Base-by-base conservation (phyloP, 2,329 filamentous ascomycete genomes). In the Aphanocladium album region DNA sequence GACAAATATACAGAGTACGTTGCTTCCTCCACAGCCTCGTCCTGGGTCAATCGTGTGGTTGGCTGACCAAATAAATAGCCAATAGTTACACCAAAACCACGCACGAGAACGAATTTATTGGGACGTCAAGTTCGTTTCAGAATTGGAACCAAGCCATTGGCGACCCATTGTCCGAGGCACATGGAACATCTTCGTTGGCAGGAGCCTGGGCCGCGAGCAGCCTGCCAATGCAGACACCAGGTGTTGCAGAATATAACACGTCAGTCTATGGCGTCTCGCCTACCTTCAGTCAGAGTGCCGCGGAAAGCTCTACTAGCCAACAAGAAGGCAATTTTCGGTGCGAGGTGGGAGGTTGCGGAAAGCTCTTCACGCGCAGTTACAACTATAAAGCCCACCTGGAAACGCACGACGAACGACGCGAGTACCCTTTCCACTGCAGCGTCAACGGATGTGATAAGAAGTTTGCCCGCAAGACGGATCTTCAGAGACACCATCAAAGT, bases 331-430 rank as follows among this genome's bases (percentile, higher is more conserved):
- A 89, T 66, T 89, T 85, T 72, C 80, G 83, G 64, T 96, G 92
- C 70, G 78, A 80, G 59, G 78, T 86, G 39, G 81, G 86, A 62
- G 80, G 86, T 2, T 96, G 92, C 69, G 87, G 88, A 7, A 90
- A 89, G 72, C 82, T 88, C 17, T 96, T 96, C 71, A 90, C 90
- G 65, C 81, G 92, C 63, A 88, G 85, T 68, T 96, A 93, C 77
- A 96, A 96, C 74, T 91, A 88, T 76, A 92, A 90, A 69, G 89
- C 91, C 33, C 92, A 96, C 72, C 83, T 93, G 81, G 88, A 93
- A 69, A 93, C 87, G 1, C 92, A 96, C 70, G 86, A 95, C 69
- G 86, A 90, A 16, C 82, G 84, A 62, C 82, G 89, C 60, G 84
- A 85, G 67, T 90, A 89, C 67, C 86, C 87, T 0, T 89, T 91